These are phyloP conservation scores for Helicocarpus griseus DNA, from an alignment of 2,329 filamentous ascomycete genomes.

Conservation along the genomic window DNA sequence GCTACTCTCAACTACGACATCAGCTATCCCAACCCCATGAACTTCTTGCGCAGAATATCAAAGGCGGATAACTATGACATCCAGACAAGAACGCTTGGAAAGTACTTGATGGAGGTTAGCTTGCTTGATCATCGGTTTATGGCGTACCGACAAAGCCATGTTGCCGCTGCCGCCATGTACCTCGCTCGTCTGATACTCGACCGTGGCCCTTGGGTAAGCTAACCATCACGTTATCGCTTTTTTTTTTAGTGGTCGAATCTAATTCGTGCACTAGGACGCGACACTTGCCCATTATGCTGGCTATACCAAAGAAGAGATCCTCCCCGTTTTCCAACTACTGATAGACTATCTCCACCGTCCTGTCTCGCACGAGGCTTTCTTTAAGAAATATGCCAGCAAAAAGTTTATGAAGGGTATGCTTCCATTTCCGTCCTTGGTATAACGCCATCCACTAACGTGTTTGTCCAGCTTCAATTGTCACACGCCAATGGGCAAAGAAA, in stretches of 20 bases:
- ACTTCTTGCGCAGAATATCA: constrained; percentile 95
- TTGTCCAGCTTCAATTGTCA: constrained; percentile 69
- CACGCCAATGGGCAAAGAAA: constrained; percentile 88
- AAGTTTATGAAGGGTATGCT: constrained; percentile 92
- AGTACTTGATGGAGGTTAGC: constrained; percentile 96
- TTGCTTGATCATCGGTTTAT: constrained; percentile 93
- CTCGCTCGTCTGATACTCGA: constrained; percentile 82
- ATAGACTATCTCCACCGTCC: constrained; percentile 90
- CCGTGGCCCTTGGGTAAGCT: constrained; percentile 76
- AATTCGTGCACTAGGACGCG: constrained; percentile 51
- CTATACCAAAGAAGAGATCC: constrained; percentile 85
- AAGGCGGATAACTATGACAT: constrained; percentile 99
- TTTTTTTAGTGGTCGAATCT: not conserved
- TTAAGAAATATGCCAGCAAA: constrained; percentile 99
- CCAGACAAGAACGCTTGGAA: constrained; percentile 90
- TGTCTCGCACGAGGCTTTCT: constrained; percentile 91
- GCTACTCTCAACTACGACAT: constrained; percentile 89
- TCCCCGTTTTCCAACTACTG: constrained; percentile 88
- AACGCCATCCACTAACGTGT: constrained; percentile 15
- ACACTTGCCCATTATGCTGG: constrained; percentile 86
- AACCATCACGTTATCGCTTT: not conserved
- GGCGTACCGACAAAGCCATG: constrained; percentile 74
- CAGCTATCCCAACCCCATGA: constrained; percentile 99
- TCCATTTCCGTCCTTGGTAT: too few relatives aligned
- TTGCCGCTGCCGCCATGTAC: constrained; percentile 92